phyloP scores from a whole-genome alignment of 2,329 filamentous ascomycete species.

The Scolecobasidium constrictum region DNA sequence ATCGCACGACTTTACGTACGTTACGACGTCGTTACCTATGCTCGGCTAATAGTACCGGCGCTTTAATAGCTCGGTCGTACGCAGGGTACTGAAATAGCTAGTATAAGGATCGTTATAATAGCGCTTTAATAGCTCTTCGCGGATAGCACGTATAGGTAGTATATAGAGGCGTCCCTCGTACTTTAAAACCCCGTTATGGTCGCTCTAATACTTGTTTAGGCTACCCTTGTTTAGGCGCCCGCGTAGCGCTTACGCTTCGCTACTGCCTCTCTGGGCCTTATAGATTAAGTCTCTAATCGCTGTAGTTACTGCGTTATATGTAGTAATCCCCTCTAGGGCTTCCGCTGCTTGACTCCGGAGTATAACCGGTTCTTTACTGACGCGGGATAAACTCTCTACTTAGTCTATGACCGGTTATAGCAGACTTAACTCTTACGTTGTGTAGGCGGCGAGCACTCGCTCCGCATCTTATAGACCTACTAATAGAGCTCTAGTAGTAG shows the following conservation, averaged over 20 bases:
- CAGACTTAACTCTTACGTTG: no score
- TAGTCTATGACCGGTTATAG: no score
- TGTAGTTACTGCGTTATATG: conserved; percentile 1
- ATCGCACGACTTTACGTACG: conserved; percentile 14
- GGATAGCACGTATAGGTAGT: not conserved
- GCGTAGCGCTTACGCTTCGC: conserved; percentile 1
- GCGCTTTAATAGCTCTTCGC: not conserved
- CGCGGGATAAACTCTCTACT: no score
- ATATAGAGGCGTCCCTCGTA: not conserved
- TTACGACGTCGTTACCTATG: conserved; percentile 15
- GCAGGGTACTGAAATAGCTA: not conserved
- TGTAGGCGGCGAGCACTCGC: no score
- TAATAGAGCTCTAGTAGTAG: not conserved
- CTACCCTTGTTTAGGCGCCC: not conserved
- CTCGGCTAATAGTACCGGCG: conserved; percentile 8
- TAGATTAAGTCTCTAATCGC: not conserved
- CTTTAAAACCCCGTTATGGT: not conserved
- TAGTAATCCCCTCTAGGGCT: not conserved
- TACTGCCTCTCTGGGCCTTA: not conserved
- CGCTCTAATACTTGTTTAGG: not conserved
- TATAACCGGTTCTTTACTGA: conserved; percentile 1
- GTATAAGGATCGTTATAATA: conserved; percentile 5
- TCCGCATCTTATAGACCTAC: conserved; percentile 1
- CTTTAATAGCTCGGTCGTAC: conserved; percentile 1
- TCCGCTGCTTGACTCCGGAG: not conserved